These are phyloP conservation scores for Solanum hybrid DNA, from an alignment of 305 asterid genomes.

Conservation along the genomic window DNA sequence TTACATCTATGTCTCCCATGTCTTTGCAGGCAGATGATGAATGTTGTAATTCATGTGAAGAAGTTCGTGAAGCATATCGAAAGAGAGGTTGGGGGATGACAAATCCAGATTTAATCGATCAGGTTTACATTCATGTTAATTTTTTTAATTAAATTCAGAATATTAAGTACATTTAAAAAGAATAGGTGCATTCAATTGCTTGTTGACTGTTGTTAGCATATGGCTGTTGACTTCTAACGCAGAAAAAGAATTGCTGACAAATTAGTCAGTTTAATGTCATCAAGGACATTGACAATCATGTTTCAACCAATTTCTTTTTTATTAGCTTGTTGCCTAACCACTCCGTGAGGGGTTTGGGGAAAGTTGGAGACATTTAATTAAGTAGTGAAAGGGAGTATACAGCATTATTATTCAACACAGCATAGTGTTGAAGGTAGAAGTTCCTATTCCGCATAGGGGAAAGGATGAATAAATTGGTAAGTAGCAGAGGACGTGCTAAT, in stretches of 20 bases:
- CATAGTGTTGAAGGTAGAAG: not conserved
- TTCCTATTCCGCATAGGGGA: not conserved
- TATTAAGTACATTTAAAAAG: not conserved
- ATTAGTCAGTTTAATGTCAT: not conserved
- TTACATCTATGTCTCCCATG: not conserved
- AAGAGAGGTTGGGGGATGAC: slow-evolving; percentile 89
- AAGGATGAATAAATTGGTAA: not conserved
- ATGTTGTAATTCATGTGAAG: slow-evolving; percentile 97
- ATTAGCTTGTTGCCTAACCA: not conserved
- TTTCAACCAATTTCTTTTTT: not conserved
- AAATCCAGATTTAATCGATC: slow-evolving; percentile 75
- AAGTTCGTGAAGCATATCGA: slow-evolving; percentile 94
- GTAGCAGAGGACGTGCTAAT: not conserved
- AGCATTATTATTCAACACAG: not conserved
- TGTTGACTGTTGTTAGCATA: not conserved
- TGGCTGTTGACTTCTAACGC: not conserved
- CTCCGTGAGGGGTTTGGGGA: not conserved
- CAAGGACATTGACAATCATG: not conserved
- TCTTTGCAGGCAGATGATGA: slow-evolving; percentile 74
- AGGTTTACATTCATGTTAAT: slow-evolving; percentile 38
- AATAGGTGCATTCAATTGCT: not conserved
- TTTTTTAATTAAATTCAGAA: not conserved
- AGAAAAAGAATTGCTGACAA: not conserved
- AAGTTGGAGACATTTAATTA: not conserved
- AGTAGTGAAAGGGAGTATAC: not conserved